phyloP scores from a whole-genome alignment of 768 basidiomycete species.

The Psilocybe cyanescens region DNA sequence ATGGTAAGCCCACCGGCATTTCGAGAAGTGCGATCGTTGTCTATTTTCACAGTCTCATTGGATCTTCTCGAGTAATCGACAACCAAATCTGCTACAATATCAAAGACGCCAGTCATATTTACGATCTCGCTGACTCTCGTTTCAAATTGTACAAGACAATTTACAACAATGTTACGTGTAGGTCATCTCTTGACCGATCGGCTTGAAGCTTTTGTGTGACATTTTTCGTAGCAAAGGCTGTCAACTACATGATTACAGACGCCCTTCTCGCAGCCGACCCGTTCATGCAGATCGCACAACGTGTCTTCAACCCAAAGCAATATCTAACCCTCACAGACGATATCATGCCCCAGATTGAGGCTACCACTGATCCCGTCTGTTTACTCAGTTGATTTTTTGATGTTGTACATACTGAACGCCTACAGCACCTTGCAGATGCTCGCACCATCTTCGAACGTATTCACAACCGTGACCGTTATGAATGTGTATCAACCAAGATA shows the following conservation, averaged over 20 bases:
- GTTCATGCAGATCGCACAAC: slow-evolving; percentile 58
- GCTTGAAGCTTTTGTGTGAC: background rate
- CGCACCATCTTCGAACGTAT: slow-evolving; percentile 68
- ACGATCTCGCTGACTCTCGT: slow-evolving; percentile 72
- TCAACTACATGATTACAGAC: slow-evolving; percentile 87
- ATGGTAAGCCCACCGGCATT: slow-evolving; percentile 36
- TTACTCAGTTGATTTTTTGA: background rate
- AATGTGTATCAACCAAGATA: slow-evolving; percentile 64
- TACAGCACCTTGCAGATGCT: slow-evolving; percentile 61
- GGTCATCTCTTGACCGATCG: background rate
- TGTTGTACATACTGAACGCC: background rate
- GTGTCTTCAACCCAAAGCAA: slow-evolving; percentile 57
- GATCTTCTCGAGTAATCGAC: slow-evolving; percentile 77
- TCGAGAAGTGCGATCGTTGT: background rate
- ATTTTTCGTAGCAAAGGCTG: slow-evolving; percentile 64
- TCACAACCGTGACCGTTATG: slow-evolving; percentile 66
- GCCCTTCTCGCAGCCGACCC: slow-evolving; percentile 71
- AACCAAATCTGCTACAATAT: slow-evolving; percentile 80
- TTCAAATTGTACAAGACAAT: slow-evolving; percentile 83
- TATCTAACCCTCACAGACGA: slow-evolving; percentile 73
- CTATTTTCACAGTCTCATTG: slow-evolving; percentile 54
- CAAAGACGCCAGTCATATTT: slow-evolving; percentile 79
- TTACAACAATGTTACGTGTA: slow-evolving; percentile 66
- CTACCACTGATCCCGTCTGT: slow-evolving; percentile 52
- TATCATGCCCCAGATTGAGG: slow-evolving; percentile 64